These are phyloP conservation scores for Trichoderma parareesei DNA, from an alignment of 495 filamentous ascomycete genomes.

Conservation along the genomic window DNA sequence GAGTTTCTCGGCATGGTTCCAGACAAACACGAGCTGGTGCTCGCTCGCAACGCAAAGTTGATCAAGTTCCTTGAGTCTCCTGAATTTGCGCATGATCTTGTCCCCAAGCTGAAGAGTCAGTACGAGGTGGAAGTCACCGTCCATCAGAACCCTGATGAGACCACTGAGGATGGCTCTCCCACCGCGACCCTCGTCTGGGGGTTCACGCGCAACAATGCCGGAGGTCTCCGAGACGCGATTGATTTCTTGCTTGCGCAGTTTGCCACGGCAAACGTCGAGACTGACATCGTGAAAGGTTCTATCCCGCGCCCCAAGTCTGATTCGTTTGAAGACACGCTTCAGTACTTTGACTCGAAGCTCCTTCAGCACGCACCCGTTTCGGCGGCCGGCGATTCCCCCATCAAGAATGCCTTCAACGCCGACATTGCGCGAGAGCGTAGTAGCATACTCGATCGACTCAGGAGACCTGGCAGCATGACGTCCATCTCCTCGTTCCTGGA, in stretches of 20 bases:
- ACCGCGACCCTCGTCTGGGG: slow-evolving; percentile 48
- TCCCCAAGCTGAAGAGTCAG: slow-evolving; percentile 76
- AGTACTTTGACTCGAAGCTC: slow-evolving; percentile 93
- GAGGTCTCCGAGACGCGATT: slow-evolving; percentile 89
- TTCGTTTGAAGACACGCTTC: slow-evolving; percentile 92
- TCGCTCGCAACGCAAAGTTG: slow-evolving; percentile 65
- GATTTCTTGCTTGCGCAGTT: slow-evolving; percentile 84
- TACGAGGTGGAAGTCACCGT: slow-evolving; percentile 82
- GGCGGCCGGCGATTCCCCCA: slow-evolving; percentile 76
- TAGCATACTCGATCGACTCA: slow-evolving; percentile 73
- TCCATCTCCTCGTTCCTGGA: slow-evolving; percentile 89
- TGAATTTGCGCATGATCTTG: slow-evolving; percentile 68
- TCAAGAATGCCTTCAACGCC: slow-evolving; percentile 65
- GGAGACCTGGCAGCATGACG: slow-evolving; percentile 87
- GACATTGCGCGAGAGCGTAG: slow-evolving; percentile 66
- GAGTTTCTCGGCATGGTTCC: slow-evolving; percentile 96
- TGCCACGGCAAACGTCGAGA: slow-evolving; percentile 74
- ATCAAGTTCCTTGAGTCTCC: slow-evolving; percentile 69
- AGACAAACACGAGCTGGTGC: slow-evolving; percentile 81
- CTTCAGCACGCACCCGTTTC: slow-evolving; percentile 81
- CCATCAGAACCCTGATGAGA: slow-evolving; percentile 45
- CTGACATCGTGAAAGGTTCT: slow-evolving; percentile 78
- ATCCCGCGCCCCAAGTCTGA: slow-evolving; percentile 96
- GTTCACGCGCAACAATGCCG: slow-evolving; percentile 96
- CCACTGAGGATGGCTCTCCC: slow-evolving; percentile 43